Conservation (phyloP, 1,284 basidiomycete species). For the Bjerkandera adusta region DNA sequence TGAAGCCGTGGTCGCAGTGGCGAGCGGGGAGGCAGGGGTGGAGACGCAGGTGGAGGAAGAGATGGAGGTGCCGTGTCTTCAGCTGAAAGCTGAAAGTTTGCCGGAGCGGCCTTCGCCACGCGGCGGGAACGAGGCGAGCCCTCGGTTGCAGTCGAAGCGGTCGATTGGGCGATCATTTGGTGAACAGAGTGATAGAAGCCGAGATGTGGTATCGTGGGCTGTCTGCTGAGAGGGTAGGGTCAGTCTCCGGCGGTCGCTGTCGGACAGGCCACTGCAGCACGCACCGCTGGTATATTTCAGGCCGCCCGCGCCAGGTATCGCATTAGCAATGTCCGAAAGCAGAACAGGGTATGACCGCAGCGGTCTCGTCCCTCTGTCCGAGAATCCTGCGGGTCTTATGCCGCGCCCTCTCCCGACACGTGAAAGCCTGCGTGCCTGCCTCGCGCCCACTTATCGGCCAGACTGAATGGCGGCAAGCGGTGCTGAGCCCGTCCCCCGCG, state of each 20-base stretch:
- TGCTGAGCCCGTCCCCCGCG: no score
- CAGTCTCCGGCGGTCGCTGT: neutral
- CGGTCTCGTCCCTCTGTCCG: constrained; percentile 9
- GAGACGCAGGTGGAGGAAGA: constrained; percentile 23
- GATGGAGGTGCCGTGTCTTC: constrained; percentile 22
- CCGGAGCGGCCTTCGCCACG: constrained; percentile 25
- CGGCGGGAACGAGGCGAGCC: constrained; percentile 34
- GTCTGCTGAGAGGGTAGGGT: neutral
- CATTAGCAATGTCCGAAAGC: constrained; percentile 4
- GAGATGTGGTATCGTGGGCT: neutral
- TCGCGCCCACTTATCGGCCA: constrained; percentile 13
- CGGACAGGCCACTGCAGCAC: no score
- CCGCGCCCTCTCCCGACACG: constrained; percentile 14
- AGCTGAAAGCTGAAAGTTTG: constrained; percentile 24
- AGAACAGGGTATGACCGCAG: constrained; percentile 12
- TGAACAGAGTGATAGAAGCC: constrained; percentile 1
- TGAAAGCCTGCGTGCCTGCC: constrained; percentile 16
- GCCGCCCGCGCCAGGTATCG: constrained; percentile 2
- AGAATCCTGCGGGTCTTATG: constrained; percentile 15
- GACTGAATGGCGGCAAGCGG: constrained; percentile 7
- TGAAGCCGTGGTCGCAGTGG: constrained; percentile 24
- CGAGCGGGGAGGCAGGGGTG: constrained; percentile 32
- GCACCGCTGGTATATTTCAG: constrained; percentile 11
- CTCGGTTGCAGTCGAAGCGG: constrained; percentile 7
- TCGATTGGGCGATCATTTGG: constrained; percentile 8